Percentiles rank a stretch among this genome's conserved stretches.
phyloP scores from a whole-genome alignment of 106 monocot genomes.

The Phalaenopsis aphrodite region DNA sequence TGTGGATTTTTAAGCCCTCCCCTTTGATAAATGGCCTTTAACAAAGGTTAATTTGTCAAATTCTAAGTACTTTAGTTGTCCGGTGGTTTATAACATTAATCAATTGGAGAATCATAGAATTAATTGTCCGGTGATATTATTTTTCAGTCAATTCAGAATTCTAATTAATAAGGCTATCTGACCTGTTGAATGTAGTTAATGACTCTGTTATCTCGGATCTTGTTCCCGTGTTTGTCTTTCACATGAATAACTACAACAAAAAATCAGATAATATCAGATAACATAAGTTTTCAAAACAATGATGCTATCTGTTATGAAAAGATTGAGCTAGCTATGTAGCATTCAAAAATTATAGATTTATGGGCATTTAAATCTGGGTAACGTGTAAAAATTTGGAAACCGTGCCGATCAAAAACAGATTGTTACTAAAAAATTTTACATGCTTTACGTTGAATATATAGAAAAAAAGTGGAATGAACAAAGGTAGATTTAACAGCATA shows the following conservation, averaged over 20 bases:
- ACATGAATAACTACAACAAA: constrained; percentile 55
- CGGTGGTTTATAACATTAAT: not conserved
- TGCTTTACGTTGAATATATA: not conserved
- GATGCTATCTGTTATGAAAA: not conserved
- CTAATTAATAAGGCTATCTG: not conserved
- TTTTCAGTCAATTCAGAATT: not conserved
- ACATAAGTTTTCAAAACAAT: not conserved
- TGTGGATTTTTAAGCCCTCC: constrained; percentile 16
- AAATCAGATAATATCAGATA: constrained; percentile 4
- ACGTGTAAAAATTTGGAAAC: not conserved
- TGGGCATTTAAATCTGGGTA: not conserved
- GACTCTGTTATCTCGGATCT: constrained; percentile 27
- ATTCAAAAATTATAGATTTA: too few species aligned
- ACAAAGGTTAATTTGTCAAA: not conserved
- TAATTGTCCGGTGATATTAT: not conserved
- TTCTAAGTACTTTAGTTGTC: not conserved
- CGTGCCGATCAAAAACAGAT: not conserved
- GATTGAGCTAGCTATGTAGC: not conserved
- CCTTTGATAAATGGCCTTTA: constrained; percentile 39
- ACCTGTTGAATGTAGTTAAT: constrained; percentile 54
- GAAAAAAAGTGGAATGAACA: not conserved
- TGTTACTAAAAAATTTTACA: not conserved
- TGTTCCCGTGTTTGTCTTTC: constrained; percentile 50
- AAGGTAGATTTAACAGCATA: not conserved
- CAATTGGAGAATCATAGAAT: not conserved